Conservation (phyloP, 306 rosid species). For the Corylus heterophylla region DNA sequence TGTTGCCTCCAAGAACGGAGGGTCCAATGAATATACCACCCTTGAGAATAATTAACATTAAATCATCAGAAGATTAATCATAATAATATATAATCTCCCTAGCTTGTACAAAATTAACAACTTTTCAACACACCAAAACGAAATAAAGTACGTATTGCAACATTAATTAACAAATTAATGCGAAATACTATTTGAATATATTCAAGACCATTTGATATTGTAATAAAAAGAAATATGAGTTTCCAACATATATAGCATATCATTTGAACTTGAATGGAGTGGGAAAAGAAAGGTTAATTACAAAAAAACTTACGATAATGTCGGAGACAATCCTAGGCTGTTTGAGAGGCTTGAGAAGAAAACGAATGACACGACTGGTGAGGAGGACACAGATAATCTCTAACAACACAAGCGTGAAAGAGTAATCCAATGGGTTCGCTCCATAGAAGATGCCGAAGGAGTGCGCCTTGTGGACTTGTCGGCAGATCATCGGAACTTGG, state of each 20-base stretch:
- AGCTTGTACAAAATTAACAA: too few relatives aligned
- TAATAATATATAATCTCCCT: too few relatives aligned
- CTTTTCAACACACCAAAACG: too few relatives aligned
- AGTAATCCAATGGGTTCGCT: constrained; percentile 35
- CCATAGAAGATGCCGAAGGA: constrained; percentile 41
- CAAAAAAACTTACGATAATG: constrained; percentile 49
- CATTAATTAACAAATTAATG: too few relatives aligned
- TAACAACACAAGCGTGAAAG: constrained; percentile 49
- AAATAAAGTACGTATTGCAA: too few relatives aligned
- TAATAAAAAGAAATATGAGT: too few relatives aligned
- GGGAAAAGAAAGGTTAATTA: too few relatives aligned
- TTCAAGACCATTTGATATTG: too few relatives aligned
- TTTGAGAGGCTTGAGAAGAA: constrained; percentile 63
- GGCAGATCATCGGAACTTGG: constrained; percentile 16
- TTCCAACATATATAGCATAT: too few relatives aligned
- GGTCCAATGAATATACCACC: constrained; percentile 84
- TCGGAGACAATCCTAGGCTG: constrained; percentile 73
- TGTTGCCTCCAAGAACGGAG: constrained; percentile 50
- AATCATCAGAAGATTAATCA: not conserved
- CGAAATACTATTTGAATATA: too few relatives aligned
- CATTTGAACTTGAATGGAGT: too few relatives aligned
- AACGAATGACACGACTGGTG: constrained; percentile 37
- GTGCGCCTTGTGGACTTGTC: not conserved
- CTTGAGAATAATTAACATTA: constrained; percentile 37
- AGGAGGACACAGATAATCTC: constrained; percentile 34